A percentile compares a stretch with the other conserved stretches of the same genome.
phyloP scores from a whole-genome alignment of 352 stramenopile species.

The Phytophthora macrochlamydospora region DNA sequence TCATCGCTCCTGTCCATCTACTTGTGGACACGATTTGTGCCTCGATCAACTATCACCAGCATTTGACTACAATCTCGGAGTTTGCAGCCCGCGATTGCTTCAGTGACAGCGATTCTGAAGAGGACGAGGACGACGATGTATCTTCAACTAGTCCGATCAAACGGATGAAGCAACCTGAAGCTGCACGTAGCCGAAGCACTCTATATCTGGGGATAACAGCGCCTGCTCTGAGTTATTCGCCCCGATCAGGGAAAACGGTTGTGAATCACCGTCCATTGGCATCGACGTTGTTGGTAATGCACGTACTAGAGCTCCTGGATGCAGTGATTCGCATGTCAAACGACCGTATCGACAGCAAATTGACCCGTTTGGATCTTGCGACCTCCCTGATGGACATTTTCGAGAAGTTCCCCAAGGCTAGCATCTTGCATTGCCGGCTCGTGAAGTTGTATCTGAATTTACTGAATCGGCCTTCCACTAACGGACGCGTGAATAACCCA shows the following conservation, averaged over 20 bases:
- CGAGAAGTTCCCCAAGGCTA: conserved; percentile 71
- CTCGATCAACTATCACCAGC: conserved; percentile 80
- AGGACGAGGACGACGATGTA: conserved; percentile 36
- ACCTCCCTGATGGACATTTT: conserved; percentile 75
- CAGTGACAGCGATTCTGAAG: conserved; percentile 75
- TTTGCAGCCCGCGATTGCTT: conserved; percentile 78
- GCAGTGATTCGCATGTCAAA: conserved; percentile 64
- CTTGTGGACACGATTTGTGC: conserved; percentile 65
- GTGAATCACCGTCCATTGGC: conserved; percentile 69
- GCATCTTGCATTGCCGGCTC: conserved; percentile 73
- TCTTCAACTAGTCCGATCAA: conserved; percentile 26
- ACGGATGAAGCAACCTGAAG: conserved; percentile 13
- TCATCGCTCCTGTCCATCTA: conserved; percentile 55
- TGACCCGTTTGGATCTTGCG: conserved; percentile 60
- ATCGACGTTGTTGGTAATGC: conserved; percentile 64
- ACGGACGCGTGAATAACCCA: conserved; percentile 76
- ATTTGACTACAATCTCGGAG: conserved; percentile 74
- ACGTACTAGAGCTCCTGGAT: conserved; percentile 72
- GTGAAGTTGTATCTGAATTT: conserved; percentile 76
- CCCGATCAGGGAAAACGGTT: conserved; percentile 51
- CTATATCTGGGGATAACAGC: conserved; percentile 24
- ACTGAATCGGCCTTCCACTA: conserved; percentile 63
- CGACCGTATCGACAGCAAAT: conserved; percentile 57
- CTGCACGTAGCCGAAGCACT: conserved; percentile 16
- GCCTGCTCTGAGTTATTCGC: conserved; percentile 41